phyloP scores from a whole-genome alignment of 2,329 filamentous ascomycete species.

The Ophiostoma angusticollis region DNA sequence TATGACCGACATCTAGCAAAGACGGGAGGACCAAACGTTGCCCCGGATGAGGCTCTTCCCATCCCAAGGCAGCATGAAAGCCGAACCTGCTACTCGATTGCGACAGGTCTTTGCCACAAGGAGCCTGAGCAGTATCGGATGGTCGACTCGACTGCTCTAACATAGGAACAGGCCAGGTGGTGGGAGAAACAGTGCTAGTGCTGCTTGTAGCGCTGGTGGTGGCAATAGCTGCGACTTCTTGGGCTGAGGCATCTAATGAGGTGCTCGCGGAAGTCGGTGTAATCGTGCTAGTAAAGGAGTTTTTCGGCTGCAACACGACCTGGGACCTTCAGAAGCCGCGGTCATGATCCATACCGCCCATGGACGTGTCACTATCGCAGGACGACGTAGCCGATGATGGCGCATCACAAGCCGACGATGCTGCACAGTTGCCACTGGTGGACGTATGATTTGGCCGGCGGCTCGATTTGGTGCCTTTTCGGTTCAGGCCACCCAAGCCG shows the following conservation, averaged over 20 bases:
- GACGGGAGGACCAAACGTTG: constrained; percentile 21
- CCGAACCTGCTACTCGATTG: background rate
- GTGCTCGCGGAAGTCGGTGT: constrained; percentile 22
- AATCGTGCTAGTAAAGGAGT: constrained; percentile 5
- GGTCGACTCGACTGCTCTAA: background rate
- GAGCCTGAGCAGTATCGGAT: background rate
- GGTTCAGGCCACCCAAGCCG: constrained; percentile 31
- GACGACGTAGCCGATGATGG: background rate
- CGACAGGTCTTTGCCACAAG: background rate
- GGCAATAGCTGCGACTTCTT: constrained; percentile 10
- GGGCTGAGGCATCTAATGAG: too few species aligned
- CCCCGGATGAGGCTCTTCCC: constrained; percentile 36
- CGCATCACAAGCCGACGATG: constrained; percentile 19
- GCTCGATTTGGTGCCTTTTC: constrained; percentile 36
- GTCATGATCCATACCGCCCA: constrained; percentile 19
- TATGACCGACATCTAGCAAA: constrained; percentile 12
- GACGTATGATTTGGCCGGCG: constrained; percentile 29
- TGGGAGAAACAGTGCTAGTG: constrained; percentile 14
- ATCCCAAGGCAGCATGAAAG: constrained; percentile 15
- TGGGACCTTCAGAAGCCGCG: constrained; percentile 41
- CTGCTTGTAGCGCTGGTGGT: constrained; percentile 13
- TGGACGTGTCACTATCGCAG: constrained; percentile 23
- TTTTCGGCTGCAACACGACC: constrained; percentile 38
- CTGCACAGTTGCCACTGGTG: constrained; percentile 27
- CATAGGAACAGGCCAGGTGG: constrained; percentile 4